Base-by-base conservation (phyloP, 495 filamentous ascomycete species). In the Penicillium samsonianum region DNA sequence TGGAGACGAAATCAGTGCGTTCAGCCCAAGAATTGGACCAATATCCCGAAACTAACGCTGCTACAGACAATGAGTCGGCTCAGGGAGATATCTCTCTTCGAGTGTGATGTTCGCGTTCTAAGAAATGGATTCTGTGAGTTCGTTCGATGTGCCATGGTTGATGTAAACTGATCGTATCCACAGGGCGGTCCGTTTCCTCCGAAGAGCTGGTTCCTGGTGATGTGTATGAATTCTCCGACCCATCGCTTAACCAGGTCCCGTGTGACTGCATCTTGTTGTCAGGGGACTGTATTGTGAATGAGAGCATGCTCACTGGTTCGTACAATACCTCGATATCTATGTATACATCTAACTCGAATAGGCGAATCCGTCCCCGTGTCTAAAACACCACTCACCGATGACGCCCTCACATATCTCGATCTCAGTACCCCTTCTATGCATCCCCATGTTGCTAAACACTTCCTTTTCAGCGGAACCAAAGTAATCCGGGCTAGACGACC, bases 231-330 rank as follows among this genome's bases (percentile, higher is more conserved):
- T 84, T 98, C 41, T 96, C 94, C 52, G 95, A 99, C 71, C 95
- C 93, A 14, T 92, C 86, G n/a, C 77, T 99, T 26, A 84, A 85
- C n/a, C 89, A 95, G 64, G 90, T 96, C 63, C 95, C 95, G 11
- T 91, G 91, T 65, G 95, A 99, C 73, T 95, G 92, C 68, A 78
- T 99, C 37, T 77, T 99, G 8, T 76, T 99, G 5, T 89, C 90
- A 52, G 95, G 95, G 23, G 95, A 99, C 70, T 96, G 92, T 71
- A 98, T 99, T 60, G 92, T 99, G 58, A 99, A 99, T 69, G 95
- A 99, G 71, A 97, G 93, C 78, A 99, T 99, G 95, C 84, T 99
- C 30, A 99, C 95, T 38, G 88, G 88, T 88, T 67, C 64, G 76
- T 67, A 48, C 0, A 42, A 50, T 28, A 20, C 38, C 10, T 12